Conservation (phyloP, 371 early-diverging fungal species). For the Mortierella sp. region DNA sequence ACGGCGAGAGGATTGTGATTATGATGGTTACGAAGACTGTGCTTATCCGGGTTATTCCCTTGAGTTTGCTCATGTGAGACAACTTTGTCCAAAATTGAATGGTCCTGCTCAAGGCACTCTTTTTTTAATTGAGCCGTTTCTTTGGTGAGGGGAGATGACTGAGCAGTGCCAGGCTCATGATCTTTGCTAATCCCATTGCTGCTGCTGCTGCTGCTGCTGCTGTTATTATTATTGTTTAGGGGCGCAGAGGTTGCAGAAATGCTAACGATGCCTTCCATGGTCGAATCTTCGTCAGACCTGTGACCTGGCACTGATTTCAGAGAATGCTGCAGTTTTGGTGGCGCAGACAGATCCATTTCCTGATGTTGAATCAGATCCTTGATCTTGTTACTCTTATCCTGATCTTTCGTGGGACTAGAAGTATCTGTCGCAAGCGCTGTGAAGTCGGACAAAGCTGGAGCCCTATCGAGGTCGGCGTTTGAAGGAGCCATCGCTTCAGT, state of each 20-base stretch:
- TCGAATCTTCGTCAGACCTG: neutral
- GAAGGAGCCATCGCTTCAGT: constrained; percentile 3
- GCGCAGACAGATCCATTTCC: constrained; percentile 7
- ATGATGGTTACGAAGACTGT: neutral
- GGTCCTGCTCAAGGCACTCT: neutral
- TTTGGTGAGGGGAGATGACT: neutral
- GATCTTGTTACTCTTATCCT: neutral
- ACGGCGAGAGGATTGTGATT: neutral
- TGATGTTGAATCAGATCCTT: neutral
- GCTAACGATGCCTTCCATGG: constrained; percentile 16
- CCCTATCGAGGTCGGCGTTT: constrained; percentile 4
- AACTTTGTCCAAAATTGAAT: neutral
- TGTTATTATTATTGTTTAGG: neutral
- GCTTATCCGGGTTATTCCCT: neutral
- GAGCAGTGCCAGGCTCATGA: neutral
- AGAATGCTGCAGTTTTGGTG: constrained; percentile 18
- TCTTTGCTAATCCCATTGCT: neutral
- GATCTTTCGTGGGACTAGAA: neutral
- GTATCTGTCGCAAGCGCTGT: neutral
- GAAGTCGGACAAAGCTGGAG: neutral
- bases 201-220: neutral
- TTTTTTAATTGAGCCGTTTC: neutral
- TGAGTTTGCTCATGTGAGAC: neutral
- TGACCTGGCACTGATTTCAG: neutral
- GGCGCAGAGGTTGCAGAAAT: constrained; percentile 8